phyloP scores from a whole-genome alignment of 495 filamentous ascomycete species.

The Penicillium angulare region DNA sequence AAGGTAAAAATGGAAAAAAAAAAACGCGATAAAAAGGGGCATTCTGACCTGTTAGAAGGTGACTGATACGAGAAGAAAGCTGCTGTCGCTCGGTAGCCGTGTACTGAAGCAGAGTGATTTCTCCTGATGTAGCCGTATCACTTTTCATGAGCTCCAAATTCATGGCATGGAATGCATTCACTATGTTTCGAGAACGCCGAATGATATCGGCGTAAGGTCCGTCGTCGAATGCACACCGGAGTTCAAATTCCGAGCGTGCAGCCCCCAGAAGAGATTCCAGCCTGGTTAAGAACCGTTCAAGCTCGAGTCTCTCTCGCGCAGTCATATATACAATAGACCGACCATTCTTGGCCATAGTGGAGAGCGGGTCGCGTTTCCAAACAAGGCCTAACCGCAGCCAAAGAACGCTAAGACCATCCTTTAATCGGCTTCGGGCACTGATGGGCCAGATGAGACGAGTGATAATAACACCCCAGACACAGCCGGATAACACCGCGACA shows the following conservation, averaged over 20 bases:
- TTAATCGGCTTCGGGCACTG: conserved; percentile 79
- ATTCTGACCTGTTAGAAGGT: conserved; percentile 81
- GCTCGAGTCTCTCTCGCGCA: conserved; percentile 71
- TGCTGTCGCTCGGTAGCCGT: conserved; percentile 77
- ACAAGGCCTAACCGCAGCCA: conserved; percentile 94
- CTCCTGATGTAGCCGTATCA: conserved; percentile 70
- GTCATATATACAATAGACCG: conserved; percentile 68
- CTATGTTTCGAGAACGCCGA: conserved; percentile 72
- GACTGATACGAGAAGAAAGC: conserved; percentile 82
- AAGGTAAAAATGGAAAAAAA: not conserved
- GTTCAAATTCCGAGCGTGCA: conserved; percentile 77
- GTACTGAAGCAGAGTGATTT: conserved; percentile 72
- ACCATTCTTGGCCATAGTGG: conserved; percentile 57
- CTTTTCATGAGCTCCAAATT: conserved; percentile 87
- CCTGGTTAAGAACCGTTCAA: conserved; percentile 59
- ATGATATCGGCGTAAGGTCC: conserved; percentile 68
- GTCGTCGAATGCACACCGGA: conserved; percentile 79
- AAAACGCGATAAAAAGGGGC: no score
- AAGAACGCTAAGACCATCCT: conserved; percentile 78
- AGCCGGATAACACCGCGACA: conserved; percentile 81
- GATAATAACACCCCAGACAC: conserved; percentile 88
- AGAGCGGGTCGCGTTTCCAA: conserved; percentile 93
- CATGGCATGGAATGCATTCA: conserved; percentile 94
- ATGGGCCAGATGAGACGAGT: conserved; percentile 92
- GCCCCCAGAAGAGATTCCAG: conserved; percentile 72